These are phyloP conservation scores for Chenopodium quinoa DNA, from an alignment of 148 eudicot species.

Conservation along the genomic window DNA sequence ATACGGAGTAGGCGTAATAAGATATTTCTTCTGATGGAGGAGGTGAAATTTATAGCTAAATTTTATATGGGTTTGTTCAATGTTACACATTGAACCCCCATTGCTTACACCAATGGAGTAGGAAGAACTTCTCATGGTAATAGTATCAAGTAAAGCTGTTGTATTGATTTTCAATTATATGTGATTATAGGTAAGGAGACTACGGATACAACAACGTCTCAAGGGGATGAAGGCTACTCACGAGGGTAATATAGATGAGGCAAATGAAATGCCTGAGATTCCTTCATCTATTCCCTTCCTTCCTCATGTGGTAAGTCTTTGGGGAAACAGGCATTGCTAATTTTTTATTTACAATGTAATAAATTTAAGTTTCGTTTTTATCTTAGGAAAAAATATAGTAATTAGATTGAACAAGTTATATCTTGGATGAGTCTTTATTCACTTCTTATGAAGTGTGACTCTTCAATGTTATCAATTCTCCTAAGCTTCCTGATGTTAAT, in stretches of 20 bases:
- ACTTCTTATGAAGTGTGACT: neutral
- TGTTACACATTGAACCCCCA: neutral
- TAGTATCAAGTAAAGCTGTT: neutral
- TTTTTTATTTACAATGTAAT: neutral
- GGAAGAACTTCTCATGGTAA: neutral
- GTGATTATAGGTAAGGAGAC: conserved; percentile 64
- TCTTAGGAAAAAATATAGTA: neutral
- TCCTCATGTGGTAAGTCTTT: conserved; percentile 69
- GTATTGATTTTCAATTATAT: neutral
- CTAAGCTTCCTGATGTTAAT: neutral
- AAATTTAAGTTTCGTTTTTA: too few species aligned
- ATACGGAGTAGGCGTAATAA: conserved; percentile 88
- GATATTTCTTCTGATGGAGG: conserved; percentile 98
- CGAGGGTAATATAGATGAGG: conserved; percentile 46
- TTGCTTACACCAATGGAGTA: too few species aligned
- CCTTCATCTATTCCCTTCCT: conserved; percentile 90
- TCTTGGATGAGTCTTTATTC: neutral
- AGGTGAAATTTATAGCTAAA: conserved; percentile 40
- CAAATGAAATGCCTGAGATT: conserved; percentile 81
- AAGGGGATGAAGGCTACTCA: conserved; percentile 48
- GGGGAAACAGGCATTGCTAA: neutral
- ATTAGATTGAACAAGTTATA: neutral
- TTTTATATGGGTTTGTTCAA: neutral
- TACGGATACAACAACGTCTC: conserved; percentile 80
- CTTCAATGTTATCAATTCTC: neutral